Evolutionary conservation across 2,329 filamentous ascomycete species (phyloP), one percentile per base, ranked within the genome.

Genomic region (Chaetothyriales sp.): DNA sequence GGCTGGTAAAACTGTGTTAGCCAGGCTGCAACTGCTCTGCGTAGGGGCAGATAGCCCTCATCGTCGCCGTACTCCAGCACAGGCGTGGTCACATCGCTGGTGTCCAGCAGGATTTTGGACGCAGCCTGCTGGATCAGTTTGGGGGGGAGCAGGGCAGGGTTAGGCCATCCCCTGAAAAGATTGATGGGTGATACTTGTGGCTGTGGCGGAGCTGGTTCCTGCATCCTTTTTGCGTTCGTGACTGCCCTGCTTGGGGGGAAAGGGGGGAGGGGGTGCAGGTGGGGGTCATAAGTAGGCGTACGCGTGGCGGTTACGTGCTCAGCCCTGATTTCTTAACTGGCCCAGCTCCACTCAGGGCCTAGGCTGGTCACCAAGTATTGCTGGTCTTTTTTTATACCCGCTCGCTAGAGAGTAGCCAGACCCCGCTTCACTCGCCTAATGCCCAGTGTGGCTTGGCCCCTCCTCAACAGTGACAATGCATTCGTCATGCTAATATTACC

Each of bases 41-140:
- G 76, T 39, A 92, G 71, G n/a, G 80, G 79, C 54, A 74, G 68
- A 60, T 83, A 83, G 25, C 89, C 89, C 44, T 78, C 70, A 64
- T 93, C 86, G 0, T 86, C 81, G 0, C 83, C 89, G 62, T 95
- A 95, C 52, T 81, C 74, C 39, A 95, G 73, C n/a, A 76, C 83
- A 8, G 78, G 75, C 61, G 83, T 71, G 12, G 76, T 71, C 46
- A 93, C 74, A 5, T 10, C 15, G 32, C 9, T 39, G 7, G 81
- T 77, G 49, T 70, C 69, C 52, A 75, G 69, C 10, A 60, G 46
- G 15, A 53, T 54, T 18, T 53, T 43, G 51, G 82, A 72, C 22
- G 85, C 82, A 25, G 69, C 66, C 36, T 76, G 72, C 51, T 93
- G 73, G 12, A 80, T 70, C 3, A 71, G 64, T 2, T 42, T 47